These are phyloP conservation scores for Populus trichocarpa DNA, from an alignment of 441 rosid genomes.

Conservation along the genomic window DNA sequence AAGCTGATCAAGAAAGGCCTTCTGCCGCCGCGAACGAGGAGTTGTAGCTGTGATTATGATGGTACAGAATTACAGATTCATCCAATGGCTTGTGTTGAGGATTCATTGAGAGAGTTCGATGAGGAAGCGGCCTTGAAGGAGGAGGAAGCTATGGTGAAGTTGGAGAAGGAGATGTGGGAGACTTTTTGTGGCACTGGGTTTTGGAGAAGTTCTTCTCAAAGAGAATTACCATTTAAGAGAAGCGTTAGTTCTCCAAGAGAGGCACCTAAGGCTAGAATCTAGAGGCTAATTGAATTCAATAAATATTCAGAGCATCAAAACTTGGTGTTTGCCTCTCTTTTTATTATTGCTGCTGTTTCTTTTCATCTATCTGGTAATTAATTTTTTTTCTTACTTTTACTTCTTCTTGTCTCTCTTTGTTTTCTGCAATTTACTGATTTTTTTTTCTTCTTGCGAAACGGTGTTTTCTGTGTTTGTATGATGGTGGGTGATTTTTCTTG, in stretches of 20 bases:
- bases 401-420: neutral
- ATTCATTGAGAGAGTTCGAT: neutral
- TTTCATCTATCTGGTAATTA: neutral
- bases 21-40: neutral
- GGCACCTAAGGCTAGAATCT: neutral
- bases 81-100: conserved; percentile 5
- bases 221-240: conserved; percentile 25
- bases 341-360: neutral
- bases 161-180: conserved; percentile 81
- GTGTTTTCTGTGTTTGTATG: neutral
- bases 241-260: neutral
- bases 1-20: conserved; percentile 33
- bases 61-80: conserved; percentile 24
- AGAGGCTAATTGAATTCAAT: neutral
- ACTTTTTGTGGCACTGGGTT: conserved; percentile 61
- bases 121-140: conserved; percentile 25
- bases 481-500: neutral
- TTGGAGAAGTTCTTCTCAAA: conserved; percentile 77
- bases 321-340: neutral
- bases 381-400: neutral
- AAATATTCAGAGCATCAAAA: neutral
- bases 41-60: conserved; percentile 26
- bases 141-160: conserved; percentile 43
- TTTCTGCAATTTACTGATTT: neutral
- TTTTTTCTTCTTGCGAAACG: neutral